Base-by-base conservation (phyloP, 1,284 basidiomycete species). In the Boletus hoseneyae region DNA sequence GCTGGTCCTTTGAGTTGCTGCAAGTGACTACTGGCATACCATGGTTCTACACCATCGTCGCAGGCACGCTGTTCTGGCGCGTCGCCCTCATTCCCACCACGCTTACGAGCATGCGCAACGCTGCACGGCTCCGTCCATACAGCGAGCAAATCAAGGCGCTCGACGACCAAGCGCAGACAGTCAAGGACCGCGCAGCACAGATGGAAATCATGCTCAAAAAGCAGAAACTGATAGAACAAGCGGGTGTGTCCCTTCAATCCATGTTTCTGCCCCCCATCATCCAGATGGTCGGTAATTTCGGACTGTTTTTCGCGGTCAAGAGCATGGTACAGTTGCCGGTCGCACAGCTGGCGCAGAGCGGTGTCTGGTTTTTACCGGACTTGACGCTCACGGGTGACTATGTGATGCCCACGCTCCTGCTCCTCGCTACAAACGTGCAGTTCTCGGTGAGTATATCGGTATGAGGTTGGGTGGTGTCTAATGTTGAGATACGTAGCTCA, bases 1-100 rank as follows among this genome's bases (percentile, higher is more conserved):
- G 73, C 60, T 90, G 82, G 79, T 80, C 74, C 9, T 75, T 94
- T 51, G 91, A 96, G 61, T 63, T 83, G 36, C 68, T 93, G 42
- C 84, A 93, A 57, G 83, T 88, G 48, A 70, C 77, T 37, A 85
- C 86, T 0, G 87, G 85, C 29, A 65, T 94, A 50, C 89, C 91
- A 3, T 94, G 92, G 91, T 91, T 92, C 76, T 85, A 81, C 67
- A 87, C 85, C 29, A 93, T 97, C 68, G 72, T 92, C 30, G 71
- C 76, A 6, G 82, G 87, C 41, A 86, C 89, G 18, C 58, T 90
- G 11, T 66, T 82, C 57, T 83, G 91, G 70, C 87, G 91, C 33
- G 51, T 82, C 6, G 56, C 79, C 30, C 74, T 94, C 40, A 69
- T 94, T 47, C 92, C 91, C 3, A 73, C 93, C 59, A 73, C 83